Evolutionary conservation across 352 stramenopile species (phyloP), one percentile per base, ranked within the genome.

Genomic region (Vaucheria bursata): DNA sequence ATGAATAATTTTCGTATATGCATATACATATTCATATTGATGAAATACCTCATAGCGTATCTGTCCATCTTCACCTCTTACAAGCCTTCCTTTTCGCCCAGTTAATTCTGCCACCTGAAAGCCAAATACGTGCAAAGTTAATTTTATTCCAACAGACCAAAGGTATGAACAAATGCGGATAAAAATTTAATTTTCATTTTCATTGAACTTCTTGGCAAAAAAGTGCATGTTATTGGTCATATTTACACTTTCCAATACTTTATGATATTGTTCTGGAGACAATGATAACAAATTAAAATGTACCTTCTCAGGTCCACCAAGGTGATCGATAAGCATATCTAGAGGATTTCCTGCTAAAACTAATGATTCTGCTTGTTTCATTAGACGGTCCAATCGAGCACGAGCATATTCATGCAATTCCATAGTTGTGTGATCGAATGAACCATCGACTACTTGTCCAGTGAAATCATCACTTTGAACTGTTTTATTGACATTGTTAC

Each of bases 81-180:
- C 68, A 53, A 82, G 65, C 6, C 77, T 45, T 5, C 49, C 64
- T 66, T 73, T 82, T 36, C 88, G 86, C 31, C 88, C 88, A 1
- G 89, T 92, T 81, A 92, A 87, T 81, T 92, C 88, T 31, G 88
- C 88, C 1, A 93, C 88, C 25, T 82, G 45, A 18, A 59, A 25
- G 12, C 45, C 45, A 18, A 59, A 18, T 59, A 59, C n/a, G n/a
- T n/a, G n/a, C n/a, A n/a, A n/a, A n/a, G n/a, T 59, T 18, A 18
- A 18, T 18, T 25, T 18, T 59, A 59, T 59, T 25, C 12, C 45
- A 59, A 59, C 18, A 18, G 25, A 18, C 45, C 18, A 25, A 25
- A 59, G 45, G 45, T 25, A 25, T 25, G 45, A 18, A 18, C 18
- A 18, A 25, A 18, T 59, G 45, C 45, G 45, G 45, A 18, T 18